Evolutionary conservation across 2,329 filamentous ascomycete genomes (phyloP), one percentile per base, ranked within the genome.

Genomic region (Alternaria postmessia): DNA sequence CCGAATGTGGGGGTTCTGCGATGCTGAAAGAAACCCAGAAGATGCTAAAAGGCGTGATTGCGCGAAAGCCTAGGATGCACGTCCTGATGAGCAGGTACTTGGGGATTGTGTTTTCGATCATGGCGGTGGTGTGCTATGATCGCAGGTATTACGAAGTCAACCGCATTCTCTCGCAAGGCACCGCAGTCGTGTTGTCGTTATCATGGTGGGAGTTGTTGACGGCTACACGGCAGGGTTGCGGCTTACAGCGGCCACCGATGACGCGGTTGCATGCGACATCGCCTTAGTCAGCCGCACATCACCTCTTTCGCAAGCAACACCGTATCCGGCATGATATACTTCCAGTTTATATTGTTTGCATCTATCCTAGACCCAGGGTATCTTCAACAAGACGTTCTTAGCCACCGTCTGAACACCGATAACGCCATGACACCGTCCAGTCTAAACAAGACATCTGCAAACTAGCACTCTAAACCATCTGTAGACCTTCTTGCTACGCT

Each of bases 1-100:
- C 69, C 4, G 57, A 76, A n/a, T 74, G 62, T 34, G 74, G 68
- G 61, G 67, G 64, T 63, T 75, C 79, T 20, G 77, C 73, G 53
- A 76, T 77, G 56, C 68, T 72, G 55, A 73, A 65, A 66, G 81
- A 66, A 48, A 73, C 76, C 69, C 83, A 86, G 59, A 83, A 69
- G 36, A 85, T 73, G 69, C 82, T 82, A 26, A 85, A 67, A 11
- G 85, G 84, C 14, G 82, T 82, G 49, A 87, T 76, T 39, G 80
- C 78, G 61, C 83, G 84, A 43, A 87, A 69, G 38, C 78, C 73
- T 41, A 82, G 62, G 63, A 87, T 85, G 61, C 79, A 83, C 51
- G 74, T 63, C 32, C 82, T 81, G 54, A 87, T 86, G 63, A 81
- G 76, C 64, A 84, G 41, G 61, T 80, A 80, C 54, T 78, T 75